Conservation (phyloP, 2,329 filamentous ascomycete genomes). For the Alternaria angustiovoidea region DNA sequence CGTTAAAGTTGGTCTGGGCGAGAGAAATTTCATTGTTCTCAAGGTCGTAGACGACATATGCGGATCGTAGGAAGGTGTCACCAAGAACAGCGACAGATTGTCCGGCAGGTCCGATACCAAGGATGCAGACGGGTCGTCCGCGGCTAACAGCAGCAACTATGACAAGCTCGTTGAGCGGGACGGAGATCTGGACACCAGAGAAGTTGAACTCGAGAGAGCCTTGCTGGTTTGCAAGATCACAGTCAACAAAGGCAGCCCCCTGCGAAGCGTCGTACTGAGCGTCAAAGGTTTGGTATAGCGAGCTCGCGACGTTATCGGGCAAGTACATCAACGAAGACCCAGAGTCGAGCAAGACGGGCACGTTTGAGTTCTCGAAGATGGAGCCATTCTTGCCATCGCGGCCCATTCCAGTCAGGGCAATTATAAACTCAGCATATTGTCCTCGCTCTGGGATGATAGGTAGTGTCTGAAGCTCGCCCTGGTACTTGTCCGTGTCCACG, state of each 20-base stretch:
- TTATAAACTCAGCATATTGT: conserved; percentile 62
- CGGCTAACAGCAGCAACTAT: conserved; percentile 57
- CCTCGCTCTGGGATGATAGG: conserved; percentile 62
- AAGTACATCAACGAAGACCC: conserved; percentile 77
- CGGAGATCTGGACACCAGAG: conserved; percentile 62
- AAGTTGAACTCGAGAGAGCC: conserved; percentile 66
- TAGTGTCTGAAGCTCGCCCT: conserved; percentile 68
- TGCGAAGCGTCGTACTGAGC: conserved; percentile 53
- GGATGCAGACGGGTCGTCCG: conserved; percentile 55
- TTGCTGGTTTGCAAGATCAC: conserved; percentile 58
- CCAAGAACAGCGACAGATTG: conserved; percentile 62
- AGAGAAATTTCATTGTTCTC: conserved; percentile 67
- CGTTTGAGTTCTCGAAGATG: conserved; percentile 53
- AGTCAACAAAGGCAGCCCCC: conserved; percentile 62
- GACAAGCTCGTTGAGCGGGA: conserved; percentile 65
- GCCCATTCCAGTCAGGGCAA: conserved; percentile 60
- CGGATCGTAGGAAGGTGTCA: conserved; percentile 69
- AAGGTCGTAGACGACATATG: conserved; percentile 70
- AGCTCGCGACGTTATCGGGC: conserved; percentile 65
- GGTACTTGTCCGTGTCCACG: conserved; percentile 78
- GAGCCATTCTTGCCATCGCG: conserved; percentile 53
- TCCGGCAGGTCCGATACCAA: conserved; percentile 60
- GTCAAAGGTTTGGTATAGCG: conserved; percentile 52
- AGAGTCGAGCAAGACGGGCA: conserved; percentile 74
- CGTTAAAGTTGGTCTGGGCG: conserved; percentile 68